Conservation (phyloP, 345 rosid species). For the Eucalyptus pauciflora region DNA sequence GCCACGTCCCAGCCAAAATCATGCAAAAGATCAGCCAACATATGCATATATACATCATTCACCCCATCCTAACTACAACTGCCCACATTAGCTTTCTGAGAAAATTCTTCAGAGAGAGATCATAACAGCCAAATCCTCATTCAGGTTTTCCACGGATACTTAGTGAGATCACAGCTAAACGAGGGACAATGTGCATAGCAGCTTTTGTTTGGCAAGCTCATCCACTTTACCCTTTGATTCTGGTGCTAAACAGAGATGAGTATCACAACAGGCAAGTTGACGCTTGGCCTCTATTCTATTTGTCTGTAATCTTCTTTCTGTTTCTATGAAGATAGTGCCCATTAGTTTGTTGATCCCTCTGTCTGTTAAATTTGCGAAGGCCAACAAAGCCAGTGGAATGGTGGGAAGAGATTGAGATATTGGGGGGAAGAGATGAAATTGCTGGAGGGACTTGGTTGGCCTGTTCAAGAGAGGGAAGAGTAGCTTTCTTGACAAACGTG, state of each 20-base stretch:
- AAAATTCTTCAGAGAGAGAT: background rate
- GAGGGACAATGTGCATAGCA: conserved; percentile 40
- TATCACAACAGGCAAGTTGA: conserved; percentile 45
- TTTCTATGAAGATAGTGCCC: background rate
- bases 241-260: conserved; percentile 60
- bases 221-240: conserved; percentile 45
- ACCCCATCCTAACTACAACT: background rate
- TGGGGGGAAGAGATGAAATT: conserved; percentile 48
- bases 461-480: conserved; percentile 45
- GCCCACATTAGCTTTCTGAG: background rate
- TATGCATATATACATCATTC: background rate
- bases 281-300: background rate
- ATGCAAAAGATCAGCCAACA: background rate
- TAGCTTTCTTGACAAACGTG: conserved; percentile 58
- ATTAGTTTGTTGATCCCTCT: background rate
- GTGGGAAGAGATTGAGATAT: conserved; percentile 43
- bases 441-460: conserved; percentile 75
- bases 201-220: conserved; percentile 57
- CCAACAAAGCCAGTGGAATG: conserved; percentile 47
- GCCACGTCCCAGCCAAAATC: background rate
- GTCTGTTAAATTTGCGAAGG: conserved; percentile 7
- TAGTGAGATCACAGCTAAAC: background rate
- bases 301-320: background rate
- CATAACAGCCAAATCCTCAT: background rate
- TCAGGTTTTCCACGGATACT: background rate